phyloP scores from a whole-genome alignment of 495 filamentous ascomycete genomes.

The Tetracladium setigerum region DNA sequence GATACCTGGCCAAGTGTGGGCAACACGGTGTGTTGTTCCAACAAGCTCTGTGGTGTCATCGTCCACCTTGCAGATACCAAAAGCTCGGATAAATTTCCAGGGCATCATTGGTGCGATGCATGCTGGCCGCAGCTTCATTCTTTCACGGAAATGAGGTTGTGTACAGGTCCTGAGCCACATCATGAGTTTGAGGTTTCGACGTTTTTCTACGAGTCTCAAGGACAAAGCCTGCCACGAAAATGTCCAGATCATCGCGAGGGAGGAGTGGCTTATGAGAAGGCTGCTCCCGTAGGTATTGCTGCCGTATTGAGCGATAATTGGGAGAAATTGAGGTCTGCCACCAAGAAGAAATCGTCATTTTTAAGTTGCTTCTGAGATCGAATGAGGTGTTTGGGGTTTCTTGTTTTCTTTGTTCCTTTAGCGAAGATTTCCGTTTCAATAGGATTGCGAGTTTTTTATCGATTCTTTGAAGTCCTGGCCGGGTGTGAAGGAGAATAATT shows the following conservation, averaged over 20 bases:
- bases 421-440: no score
- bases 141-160: slow-evolving; percentile 13
- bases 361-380: no score
- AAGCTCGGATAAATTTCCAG: slow-evolving; percentile 14
- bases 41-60: slow-evolving; percentile 30
- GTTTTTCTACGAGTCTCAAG: slow-evolving; percentile 27
- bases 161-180: not conserved
- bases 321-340: no score
- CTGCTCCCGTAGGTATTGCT: no score
- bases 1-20: slow-evolving; percentile 19
- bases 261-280: not conserved
- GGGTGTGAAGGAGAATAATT: no score
- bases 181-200: slow-evolving; percentile 19
- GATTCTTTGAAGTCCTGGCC: no score
- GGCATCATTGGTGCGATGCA: slow-evolving; percentile 23
- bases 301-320: no score
- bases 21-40: slow-evolving; percentile 28
- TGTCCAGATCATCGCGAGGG: slow-evolving; percentile 14
- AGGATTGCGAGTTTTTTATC: no score
- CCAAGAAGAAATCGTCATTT: no score
- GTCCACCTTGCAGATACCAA: slow-evolving; percentile 11
- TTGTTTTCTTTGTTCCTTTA: no score
- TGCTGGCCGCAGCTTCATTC: slow-evolving; percentile 26
- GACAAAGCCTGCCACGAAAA: slow-evolving; percentile 3
- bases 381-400: no score